Percentiles rank a stretch among this genome's conserved stretches.
phyloP scores from a whole-genome alignment of 2,329 filamentous ascomycete species.

The Verticillium dahliae region DNA sequence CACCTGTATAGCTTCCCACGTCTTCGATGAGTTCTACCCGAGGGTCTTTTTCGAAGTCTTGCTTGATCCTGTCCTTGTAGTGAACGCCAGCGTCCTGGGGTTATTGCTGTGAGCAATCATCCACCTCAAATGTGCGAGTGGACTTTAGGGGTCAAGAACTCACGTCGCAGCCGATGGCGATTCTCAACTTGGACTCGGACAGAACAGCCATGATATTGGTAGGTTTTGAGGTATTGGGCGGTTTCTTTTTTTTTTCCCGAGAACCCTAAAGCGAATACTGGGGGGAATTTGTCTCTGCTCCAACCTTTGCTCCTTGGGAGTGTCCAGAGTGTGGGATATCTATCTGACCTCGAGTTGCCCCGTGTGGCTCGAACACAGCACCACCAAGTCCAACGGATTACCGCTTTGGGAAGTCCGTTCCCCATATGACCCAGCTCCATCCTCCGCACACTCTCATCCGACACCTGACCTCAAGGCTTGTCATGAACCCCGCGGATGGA shows the following conservation, averaged over 20 bases:
- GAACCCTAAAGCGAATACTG: background rate
- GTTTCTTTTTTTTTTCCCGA: background rate
- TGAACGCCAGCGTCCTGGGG: conserved; percentile 61
- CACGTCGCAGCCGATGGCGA: conserved; percentile 49
- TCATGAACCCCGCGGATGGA: background rate
- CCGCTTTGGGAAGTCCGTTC: conserved; percentile 6
- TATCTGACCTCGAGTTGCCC: background rate
- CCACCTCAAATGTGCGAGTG: too few species aligned
- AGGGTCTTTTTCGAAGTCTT: conserved; percentile 60
- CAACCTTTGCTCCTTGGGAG: too few species aligned
- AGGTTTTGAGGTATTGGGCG: background rate
- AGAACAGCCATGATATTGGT: background rate
- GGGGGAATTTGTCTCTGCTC: background rate
- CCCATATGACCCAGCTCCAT: background rate
- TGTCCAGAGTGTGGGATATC: background rate
- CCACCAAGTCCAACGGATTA: conserved; percentile 3
- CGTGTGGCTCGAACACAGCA: background rate
- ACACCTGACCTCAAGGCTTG: background rate
- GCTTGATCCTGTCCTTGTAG: conserved; percentile 75
- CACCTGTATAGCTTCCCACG: conserved; percentile 59
- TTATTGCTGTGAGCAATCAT: background rate
- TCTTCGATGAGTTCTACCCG: conserved; percentile 65
- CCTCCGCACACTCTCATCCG: background rate
- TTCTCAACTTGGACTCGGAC: conserved; percentile 35
- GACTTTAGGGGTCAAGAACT: conserved; percentile 16